Conservation (phyloP, 2,329 filamentous ascomycete species). For the Botryotinia calthae region DNA sequence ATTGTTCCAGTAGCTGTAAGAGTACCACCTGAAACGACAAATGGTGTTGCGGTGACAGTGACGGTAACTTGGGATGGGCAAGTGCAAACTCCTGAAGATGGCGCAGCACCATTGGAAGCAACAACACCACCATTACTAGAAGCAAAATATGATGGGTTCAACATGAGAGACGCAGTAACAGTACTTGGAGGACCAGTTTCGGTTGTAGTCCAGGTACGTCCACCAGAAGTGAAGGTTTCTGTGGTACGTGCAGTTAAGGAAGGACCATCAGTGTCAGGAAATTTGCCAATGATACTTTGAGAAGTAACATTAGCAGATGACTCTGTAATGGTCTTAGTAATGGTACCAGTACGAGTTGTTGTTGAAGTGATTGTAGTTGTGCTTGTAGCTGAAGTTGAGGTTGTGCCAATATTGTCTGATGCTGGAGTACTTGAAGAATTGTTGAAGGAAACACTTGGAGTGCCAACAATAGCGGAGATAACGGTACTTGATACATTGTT, state of each 20-base stretch:
- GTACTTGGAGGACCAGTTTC: conserved; percentile 11
- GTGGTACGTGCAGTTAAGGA: neutral
- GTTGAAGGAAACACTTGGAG: neutral
- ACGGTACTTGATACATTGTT: neutral
- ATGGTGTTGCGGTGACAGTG: conserved; percentile 13
- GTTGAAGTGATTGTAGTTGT: conserved; percentile 7
- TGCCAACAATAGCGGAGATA: neutral
- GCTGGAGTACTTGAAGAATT: neutral
- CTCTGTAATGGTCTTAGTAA: neutral
- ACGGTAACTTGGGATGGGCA: neutral
- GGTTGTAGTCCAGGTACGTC: conserved; percentile 14
- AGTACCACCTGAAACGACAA: neutral
- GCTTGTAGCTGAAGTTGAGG: neutral
- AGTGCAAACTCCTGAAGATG: neutral
- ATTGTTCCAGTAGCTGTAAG: neutral
- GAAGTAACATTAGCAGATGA: neutral
- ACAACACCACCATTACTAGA: neutral
- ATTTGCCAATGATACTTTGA: conserved; percentile 14
- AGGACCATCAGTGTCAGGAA: neutral
- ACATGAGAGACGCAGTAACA: conserved; percentile 8
- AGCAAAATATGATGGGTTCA: neutral
- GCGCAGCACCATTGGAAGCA: neutral
- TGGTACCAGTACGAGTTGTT: conserved; percentile 6
- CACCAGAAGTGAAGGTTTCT: conserved; percentile 13
- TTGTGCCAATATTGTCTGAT: neutral